phyloP scores from a whole-genome alignment of 345 rosid species.

The Eucalyptus regnans region DNA sequence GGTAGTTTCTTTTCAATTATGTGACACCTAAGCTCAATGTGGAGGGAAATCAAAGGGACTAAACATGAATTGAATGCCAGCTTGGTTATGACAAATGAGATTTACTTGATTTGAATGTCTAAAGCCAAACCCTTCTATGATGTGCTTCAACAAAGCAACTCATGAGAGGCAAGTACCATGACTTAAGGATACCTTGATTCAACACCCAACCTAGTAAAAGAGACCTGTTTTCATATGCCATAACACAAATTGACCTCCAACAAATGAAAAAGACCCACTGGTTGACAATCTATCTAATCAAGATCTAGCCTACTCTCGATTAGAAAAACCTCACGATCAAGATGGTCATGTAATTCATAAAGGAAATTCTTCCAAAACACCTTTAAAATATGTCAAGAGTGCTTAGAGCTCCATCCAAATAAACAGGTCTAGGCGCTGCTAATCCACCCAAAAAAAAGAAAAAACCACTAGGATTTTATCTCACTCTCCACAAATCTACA shows the following conservation, averaged over 20 bases:
- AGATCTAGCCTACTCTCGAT: not conserved
- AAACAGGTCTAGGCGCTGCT: not conserved
- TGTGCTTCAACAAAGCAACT: not conserved
- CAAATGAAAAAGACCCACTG: not conserved
- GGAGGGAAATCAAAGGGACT: not conserved
- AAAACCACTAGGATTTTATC: not conserved
- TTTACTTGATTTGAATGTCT: not conserved
- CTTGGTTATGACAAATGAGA: not conserved
- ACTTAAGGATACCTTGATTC: not conserved
- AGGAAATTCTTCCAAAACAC: not conserved
- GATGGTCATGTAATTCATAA: not conserved
- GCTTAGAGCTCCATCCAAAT: not conserved
- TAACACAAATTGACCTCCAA: not conserved
- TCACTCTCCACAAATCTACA: not conserved
- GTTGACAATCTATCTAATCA: not conserved
- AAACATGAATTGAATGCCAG: not conserved
- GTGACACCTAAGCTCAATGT: not conserved
- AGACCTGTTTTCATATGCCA: not conserved
- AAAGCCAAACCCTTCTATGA: not conserved
- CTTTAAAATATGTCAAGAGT: not conserved
- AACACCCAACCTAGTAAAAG: not conserved
- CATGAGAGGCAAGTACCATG: not conserved
- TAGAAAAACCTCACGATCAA: not conserved
- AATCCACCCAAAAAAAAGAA: not conserved
- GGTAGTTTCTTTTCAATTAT: not conserved